Evolutionary conservation across 805 yeast species (phyloP), one percentile per base, ranked within the genome.

Genomic region (Yarrowia divulgata): DNA sequence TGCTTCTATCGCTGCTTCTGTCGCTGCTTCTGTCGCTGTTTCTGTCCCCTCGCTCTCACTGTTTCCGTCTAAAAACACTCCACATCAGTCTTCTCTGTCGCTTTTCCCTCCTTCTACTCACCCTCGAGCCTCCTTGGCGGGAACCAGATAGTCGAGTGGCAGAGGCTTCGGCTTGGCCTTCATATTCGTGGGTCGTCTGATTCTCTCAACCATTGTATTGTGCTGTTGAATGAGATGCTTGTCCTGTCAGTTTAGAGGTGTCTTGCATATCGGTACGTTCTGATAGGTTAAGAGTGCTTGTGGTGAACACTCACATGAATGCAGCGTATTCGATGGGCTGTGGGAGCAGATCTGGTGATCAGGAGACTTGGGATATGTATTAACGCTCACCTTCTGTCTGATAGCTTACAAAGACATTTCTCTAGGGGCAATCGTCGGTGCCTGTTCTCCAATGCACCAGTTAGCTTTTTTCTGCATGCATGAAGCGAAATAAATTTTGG

Each of bases 401-500:
- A 8, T 43, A 3, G 29, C 14, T 45, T 19, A 19, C 32, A 9
- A 45, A 45, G 32, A 10, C 29, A 19, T 23, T 23, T 10, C 13
- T 43, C 14, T 45, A 29, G 49, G 49, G 49, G 32, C 49, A 5
- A 45, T 19, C 18, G 3, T 43, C 8, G 8, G 13, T 18, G 13
- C 12, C 7, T 43, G 13, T 19, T 45, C 32, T 2, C 8, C 18
- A n/a, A 6, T 12, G 19, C 16, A n/a, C 18, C 45, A 57, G 40
- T 57, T 42, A 39, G 23, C 49, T 18, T 54, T 39, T n/a, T 57
- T 42, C n/a, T 40, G 35, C 52, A 60, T 60, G 66, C 66, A 60
- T 60, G 52, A 60, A 45, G 37, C 37, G 23, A 57, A 60, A 60
- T 57, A 60, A 43, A 60, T 60, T 60, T 57, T 60, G 45, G 52